Percentiles rank a stretch among this genome's conserved stretches.
phyloP scores from a whole-genome alignment of 2,329 filamentous ascomycete species.

The Ilyonectria robusta region DNA sequence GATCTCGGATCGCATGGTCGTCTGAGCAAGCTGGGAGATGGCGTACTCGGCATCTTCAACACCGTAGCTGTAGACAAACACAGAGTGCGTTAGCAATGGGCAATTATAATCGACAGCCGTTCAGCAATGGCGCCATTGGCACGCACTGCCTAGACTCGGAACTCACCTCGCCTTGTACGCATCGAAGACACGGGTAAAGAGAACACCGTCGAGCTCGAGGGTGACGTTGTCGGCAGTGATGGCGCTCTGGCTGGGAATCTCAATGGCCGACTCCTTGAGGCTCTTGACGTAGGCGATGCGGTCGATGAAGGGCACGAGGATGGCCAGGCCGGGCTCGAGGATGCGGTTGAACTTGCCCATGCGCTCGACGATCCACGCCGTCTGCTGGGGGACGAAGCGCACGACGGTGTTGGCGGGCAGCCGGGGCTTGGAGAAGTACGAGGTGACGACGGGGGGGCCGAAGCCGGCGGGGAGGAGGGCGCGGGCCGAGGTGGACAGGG shows the following conservation, averaged over 20 bases:
- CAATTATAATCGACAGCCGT: neutral
- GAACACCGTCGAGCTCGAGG: conserved; percentile 92
- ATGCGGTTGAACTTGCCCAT: conserved; percentile 99
- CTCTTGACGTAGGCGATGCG: conserved; percentile 98
- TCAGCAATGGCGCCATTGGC: neutral
- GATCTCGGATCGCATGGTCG: conserved; percentile 98
- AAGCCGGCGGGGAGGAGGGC: conserved; percentile 53
- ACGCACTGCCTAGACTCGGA: neutral
- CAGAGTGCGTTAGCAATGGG: conserved; percentile 23
- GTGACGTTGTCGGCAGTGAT: conserved; percentile 99
- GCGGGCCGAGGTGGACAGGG: conserved; percentile 51
- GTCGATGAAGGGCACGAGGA: conserved; percentile 92
- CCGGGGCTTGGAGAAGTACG: conserved; percentile 83
- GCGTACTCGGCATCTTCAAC: conserved; percentile 99
- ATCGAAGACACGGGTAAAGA: conserved; percentile 97
- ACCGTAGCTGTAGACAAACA: conserved; percentile 78
- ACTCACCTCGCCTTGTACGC: conserved; percentile 94
- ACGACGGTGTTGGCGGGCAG: conserved; percentile 95
- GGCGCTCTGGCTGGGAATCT: conserved; percentile 97
- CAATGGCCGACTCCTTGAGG: conserved; percentile 94
- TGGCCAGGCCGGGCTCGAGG: conserved; percentile 89
- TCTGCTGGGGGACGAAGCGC: conserved; percentile 99
- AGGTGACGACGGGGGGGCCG: conserved; percentile 61
- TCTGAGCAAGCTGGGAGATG: conserved; percentile 97
- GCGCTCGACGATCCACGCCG: conserved; percentile 98